Percentiles rank a stretch among this genome's conserved stretches.
Evolutionary conservation across 495 filamentous ascomycete genomes (phyloP).

Genomic region (Penicillium tannophilum): DNA sequence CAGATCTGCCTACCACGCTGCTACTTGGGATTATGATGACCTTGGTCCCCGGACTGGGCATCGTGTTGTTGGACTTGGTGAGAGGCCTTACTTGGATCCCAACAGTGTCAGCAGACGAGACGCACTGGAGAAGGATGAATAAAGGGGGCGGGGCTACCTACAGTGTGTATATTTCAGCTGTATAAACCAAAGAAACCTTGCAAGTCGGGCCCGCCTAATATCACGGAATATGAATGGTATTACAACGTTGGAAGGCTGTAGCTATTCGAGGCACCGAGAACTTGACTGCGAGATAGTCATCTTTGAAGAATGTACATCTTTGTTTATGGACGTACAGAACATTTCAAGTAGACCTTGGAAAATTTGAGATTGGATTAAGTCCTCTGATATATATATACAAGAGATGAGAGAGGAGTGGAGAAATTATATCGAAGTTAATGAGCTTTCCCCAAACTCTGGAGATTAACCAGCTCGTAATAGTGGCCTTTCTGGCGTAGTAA

Average conservation of each 20-base stretch:
- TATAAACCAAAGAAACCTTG: too few species aligned
- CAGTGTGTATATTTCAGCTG: too few species aligned
- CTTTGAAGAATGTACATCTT: neutral
- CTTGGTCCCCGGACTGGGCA: slow-evolving; percentile 60
- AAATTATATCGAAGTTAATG: slow-evolving; percentile 21
- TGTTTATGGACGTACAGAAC: too few species aligned
- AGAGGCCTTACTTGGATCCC: slow-evolving; percentile 67
- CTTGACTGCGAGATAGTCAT: too few species aligned
- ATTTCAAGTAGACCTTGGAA: neutral
- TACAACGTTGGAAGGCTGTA: too few species aligned
- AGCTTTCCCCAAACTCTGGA: slow-evolving; percentile 75
- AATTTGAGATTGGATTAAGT: neutral
- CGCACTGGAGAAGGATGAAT: slow-evolving; percentile 30
- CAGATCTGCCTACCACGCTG: slow-evolving; percentile 66
- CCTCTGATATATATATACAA: neutral
- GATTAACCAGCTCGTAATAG: slow-evolving; percentile 75
- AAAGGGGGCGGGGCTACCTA: too few species aligned
- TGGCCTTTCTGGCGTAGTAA: slow-evolving; percentile 66
- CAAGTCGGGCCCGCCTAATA: too few species aligned
- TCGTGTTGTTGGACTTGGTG: slow-evolving; percentile 65
- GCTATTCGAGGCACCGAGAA: too few species aligned
- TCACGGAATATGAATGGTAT: too few species aligned
- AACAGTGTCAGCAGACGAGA: slow-evolving; percentile 47
- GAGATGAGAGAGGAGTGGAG: neutral
- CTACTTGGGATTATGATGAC: slow-evolving; percentile 68